phyloP scores from a whole-genome alignment of 441 rosid genomes.

The Pelargonium australe region DNA sequence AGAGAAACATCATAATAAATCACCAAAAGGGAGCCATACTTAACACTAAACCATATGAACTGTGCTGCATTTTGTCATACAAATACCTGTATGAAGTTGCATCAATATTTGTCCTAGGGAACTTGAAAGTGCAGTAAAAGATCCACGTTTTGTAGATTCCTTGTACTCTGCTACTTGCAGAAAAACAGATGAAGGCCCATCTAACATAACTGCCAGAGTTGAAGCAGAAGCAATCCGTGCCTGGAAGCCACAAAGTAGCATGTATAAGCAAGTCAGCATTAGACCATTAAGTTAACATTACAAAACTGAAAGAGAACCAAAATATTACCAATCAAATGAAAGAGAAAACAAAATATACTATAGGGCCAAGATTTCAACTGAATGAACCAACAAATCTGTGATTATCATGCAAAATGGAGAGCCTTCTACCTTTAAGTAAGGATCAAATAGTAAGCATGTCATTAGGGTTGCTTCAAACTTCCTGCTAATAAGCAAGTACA shows the following conservation, averaged over 20 bases:
- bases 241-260: slow-evolving; percentile 39
- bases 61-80: slow-evolving; percentile 19
- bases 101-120: slow-evolving; percentile 77
- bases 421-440: slow-evolving; percentile 61
- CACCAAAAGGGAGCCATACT: slow-evolving; percentile 4
- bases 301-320: background rate
- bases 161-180: slow-evolving; percentile 89
- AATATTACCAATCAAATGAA: slow-evolving; percentile 9
- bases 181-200: slow-evolving; percentile 74
- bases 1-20: slow-evolving; percentile 7
- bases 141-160: slow-evolving; percentile 61
- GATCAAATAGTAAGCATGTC: slow-evolving; percentile 84
- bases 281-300: background rate
- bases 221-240: slow-evolving; percentile 76
- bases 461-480: slow-evolving; percentile 72
- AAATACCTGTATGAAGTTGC: slow-evolving; percentile 85
- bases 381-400: slow-evolving; percentile 11
- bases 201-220: slow-evolving; percentile 69
- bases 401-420: slow-evolving; percentile 13
- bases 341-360: slow-evolving; percentile 8
- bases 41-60: slow-evolving; percentile 16
- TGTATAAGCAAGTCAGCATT: slow-evolving; percentile 11
- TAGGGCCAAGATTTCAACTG: background rate
- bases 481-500: slow-evolving; percentile 37
- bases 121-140: slow-evolving; percentile 76